Percentiles rank a stretch among this genome's conserved stretches.
Conservation (phyloP, 805 yeast genomes). For the Sungouiella blattae region DNA sequence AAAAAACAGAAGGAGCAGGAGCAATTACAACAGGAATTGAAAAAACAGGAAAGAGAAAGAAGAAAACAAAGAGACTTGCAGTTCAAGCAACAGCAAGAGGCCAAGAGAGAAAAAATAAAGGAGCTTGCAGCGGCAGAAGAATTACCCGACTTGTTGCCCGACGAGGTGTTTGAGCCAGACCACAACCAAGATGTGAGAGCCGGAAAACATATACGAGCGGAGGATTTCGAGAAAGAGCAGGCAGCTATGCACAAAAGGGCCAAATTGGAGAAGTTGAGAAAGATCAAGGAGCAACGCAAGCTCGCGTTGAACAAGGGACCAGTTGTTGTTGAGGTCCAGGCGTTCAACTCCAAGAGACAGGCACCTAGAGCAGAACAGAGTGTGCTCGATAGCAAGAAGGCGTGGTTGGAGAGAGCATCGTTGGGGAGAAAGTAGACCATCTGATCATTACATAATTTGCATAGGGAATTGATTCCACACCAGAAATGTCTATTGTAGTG, state of each 20-base stretch:
- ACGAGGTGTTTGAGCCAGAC: slow-evolving; percentile 30
- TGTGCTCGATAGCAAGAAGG: slow-evolving; percentile 28
- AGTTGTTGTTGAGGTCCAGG: slow-evolving; percentile 35
- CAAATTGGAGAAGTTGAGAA: slow-evolving; percentile 32
- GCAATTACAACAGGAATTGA: slow-evolving; percentile 21
- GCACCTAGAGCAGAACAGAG: slow-evolving; percentile 37
- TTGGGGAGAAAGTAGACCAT: slow-evolving; percentile 26
- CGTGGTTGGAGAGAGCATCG: slow-evolving; percentile 41
- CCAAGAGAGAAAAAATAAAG: slow-evolving; percentile 18
- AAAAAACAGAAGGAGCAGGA: slow-evolving; percentile 23
- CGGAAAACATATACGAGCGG: slow-evolving; percentile 30
- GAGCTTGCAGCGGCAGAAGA: slow-evolving; percentile 17
- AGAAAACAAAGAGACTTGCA: slow-evolving; percentile 32
- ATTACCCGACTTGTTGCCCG: slow-evolving; percentile 42
- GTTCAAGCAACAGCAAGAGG: slow-evolving; percentile 34
- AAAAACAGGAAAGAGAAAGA: slow-evolving; percentile 29
- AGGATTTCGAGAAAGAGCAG: slow-evolving; percentile 31
- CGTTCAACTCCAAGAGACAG: slow-evolving; percentile 19
- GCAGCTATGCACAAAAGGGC: slow-evolving; percentile 25
- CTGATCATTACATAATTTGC: too few relatives aligned
- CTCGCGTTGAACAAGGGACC: slow-evolving; percentile 36
- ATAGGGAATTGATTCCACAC: too few relatives aligned
- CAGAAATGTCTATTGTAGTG: too few relatives aligned
- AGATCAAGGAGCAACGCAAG: slow-evolving; percentile 22
- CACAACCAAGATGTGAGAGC: slow-evolving; percentile 10